These are phyloP conservation scores for Quercus robur DNA, from an alignment of 306 rosid genomes.

Conservation along the genomic window DNA sequence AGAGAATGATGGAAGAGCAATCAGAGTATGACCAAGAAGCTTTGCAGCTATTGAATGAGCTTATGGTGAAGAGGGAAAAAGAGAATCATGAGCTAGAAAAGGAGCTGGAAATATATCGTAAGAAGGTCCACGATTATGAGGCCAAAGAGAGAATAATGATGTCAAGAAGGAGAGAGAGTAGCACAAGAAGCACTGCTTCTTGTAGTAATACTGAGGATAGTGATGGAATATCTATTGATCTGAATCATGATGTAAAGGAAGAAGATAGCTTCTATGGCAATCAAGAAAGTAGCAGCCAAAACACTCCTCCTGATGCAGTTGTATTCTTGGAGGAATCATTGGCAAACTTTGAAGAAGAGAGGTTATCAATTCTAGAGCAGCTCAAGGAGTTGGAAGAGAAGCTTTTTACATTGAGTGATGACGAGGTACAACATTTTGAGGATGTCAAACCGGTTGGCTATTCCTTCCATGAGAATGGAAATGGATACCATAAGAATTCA, in stretches of 20 bases:
- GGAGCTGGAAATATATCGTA: conserved; percentile 68
- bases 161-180: conserved; percentile 49
- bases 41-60: conserved; percentile 86
- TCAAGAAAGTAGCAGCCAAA: conserved; percentile 57
- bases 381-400: conserved; percentile 81
- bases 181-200: conserved; percentile 63
- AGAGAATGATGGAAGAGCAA: conserved; percentile 99
- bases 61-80: conserved; percentile 79
- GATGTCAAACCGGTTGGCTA: conserved; percentile 35
- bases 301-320: conserved; percentile 80
- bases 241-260: conserved; percentile 64
- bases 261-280: conserved; percentile 48
- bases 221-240: conserved; percentile 70
- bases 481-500: conserved; percentile 55
- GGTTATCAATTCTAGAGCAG: conserved; percentile 76
- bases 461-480: conserved; percentile 52
- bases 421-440: conserved; percentile 53
- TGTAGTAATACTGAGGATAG: conserved; percentile 86
- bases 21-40: conserved; percentile 97
- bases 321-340: conserved; percentile 72
- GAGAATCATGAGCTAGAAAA: conserved; percentile 87
- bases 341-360: conserved; percentile 84
- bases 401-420: conserved; percentile 62
- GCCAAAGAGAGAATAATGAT: conserved; percentile 53
- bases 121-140: conserved; percentile 74